phyloP scores from a whole-genome alignment of 768 basidiomycete genomes.

The Boletales sp. region DNA sequence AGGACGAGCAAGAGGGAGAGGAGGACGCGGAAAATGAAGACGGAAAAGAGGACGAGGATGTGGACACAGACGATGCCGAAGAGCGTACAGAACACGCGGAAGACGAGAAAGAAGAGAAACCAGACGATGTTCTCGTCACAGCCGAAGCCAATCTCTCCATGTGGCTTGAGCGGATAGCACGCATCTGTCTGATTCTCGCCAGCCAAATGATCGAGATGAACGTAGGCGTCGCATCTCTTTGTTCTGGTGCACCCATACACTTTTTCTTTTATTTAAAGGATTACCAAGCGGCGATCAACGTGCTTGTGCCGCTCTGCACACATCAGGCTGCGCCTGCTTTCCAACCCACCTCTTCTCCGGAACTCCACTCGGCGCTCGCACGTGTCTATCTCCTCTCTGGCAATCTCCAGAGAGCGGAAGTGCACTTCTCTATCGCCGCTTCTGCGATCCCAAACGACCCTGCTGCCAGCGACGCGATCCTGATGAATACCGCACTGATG shows the following conservation, averaged over 20 bases:
- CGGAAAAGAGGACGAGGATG: neutral
- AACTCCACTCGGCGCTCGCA: slow-evolving; percentile 65
- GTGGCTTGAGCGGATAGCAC: slow-evolving; percentile 81
- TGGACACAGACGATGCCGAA: neutral
- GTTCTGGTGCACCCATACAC: neutral
- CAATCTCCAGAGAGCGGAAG: slow-evolving; percentile 53
- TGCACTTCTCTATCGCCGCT: slow-evolving; percentile 46
- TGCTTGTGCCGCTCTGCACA: slow-evolving; percentile 65
- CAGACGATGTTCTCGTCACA: slow-evolving; percentile 19
- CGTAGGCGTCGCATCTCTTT: slow-evolving; percentile 36
- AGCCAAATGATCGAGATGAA: slow-evolving; percentile 85
- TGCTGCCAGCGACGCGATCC: slow-evolving; percentile 43
- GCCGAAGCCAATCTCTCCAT: slow-evolving; percentile 45
- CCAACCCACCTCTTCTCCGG: slow-evolving; percentile 38
- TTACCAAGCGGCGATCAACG: slow-evolving; percentile 58
- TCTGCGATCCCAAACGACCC: slow-evolving; percentile 42
- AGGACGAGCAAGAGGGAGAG: slow-evolving; percentile 19
- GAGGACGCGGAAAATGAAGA: neutral
- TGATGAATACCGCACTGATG: slow-evolving; percentile 65
- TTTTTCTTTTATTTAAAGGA: slow-evolving; percentile 45
- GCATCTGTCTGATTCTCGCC: slow-evolving; percentile 75
- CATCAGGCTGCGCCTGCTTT: slow-evolving; percentile 25
- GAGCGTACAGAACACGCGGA: neutral
- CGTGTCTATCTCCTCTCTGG: slow-evolving; percentile 76
- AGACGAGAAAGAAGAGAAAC: slow-evolving; percentile 7